Evolutionary conservation across 2,329 filamentous ascomycete species (phyloP).

Genomic region (Monosporascus sp.): DNA sequence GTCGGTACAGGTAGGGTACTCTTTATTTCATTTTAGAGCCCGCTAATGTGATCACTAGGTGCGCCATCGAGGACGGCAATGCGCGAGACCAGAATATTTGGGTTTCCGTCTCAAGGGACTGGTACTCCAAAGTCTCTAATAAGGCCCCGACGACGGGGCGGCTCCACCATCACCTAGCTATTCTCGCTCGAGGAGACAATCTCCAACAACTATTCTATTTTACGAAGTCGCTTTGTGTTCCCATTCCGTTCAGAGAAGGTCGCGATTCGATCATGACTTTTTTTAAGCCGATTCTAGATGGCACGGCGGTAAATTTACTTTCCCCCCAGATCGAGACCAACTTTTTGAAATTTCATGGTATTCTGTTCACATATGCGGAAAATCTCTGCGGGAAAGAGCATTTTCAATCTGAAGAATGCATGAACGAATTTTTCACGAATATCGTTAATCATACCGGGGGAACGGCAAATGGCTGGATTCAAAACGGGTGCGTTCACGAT

Average conservation of each 20-base stretch:
- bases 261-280: constrained; percentile 66
- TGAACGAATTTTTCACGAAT: constrained; percentile 43
- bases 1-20: constrained; percentile 53
- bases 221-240: constrained; percentile 63
- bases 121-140: constrained; percentile 81
- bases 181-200: constrained; percentile 64
- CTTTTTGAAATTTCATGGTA: constrained; percentile 60
- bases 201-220: constrained; percentile 72
- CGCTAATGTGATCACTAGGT: constrained; percentile 49
- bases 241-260: constrained; percentile 62
- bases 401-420: constrained; percentile 40
- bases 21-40: constrained; percentile 7
- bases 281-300: constrained; percentile 53
- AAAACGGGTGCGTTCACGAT: constrained; percentile 25
- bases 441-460: constrained; percentile 50
- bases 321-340: constrained; percentile 49
- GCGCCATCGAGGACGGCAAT: constrained; percentile 87
- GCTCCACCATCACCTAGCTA: constrained; percentile 84
- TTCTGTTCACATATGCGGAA: constrained; percentile 58
- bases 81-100: constrained; percentile 71
- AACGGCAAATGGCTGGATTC: constrained; percentile 48
- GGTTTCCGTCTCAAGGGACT: constrained; percentile 73
- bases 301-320: too few relatives aligned
- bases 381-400: constrained; percentile 39
- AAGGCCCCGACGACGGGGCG: constrained; percentile 70